Percentiles rank a stretch among this genome's conserved stretches.
Evolutionary conservation across 345 rosid genomes (phyloP).

Genomic region (Aquilaria sinensis): DNA sequence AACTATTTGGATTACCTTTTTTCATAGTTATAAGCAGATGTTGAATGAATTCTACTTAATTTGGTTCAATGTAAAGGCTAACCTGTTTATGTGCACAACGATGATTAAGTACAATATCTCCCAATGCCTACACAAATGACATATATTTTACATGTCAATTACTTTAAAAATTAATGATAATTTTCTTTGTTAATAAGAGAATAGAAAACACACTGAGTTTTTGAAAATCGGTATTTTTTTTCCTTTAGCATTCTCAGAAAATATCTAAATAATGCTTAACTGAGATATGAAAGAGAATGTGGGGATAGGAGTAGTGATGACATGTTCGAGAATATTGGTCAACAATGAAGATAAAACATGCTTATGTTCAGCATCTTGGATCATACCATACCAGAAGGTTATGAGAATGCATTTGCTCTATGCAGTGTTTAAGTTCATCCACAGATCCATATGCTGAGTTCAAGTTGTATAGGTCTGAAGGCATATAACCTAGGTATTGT

Average conservation of each 20-base stretch:
- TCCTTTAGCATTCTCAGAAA: background rate
- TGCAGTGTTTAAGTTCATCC: conserved; percentile 39
- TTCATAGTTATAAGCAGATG: no score
- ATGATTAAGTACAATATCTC: conserved; percentile 51
- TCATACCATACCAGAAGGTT: conserved; percentile 25
- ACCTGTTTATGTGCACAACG: conserved; percentile 53
- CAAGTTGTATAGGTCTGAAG: conserved; percentile 51
- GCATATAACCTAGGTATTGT: conserved; percentile 43
- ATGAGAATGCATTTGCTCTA: conserved; percentile 44
- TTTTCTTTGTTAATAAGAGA: no score
- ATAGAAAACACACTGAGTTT: no score
- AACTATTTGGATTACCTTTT: no score
- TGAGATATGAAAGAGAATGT: background rate
- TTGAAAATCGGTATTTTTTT: no score
- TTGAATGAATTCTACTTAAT: no score
- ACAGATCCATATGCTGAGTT: conserved; percentile 41
- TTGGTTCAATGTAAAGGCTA: background rate
- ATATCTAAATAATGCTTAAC: no score
- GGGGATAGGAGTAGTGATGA: background rate
- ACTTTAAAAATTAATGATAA: no score
- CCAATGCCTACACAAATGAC: conserved; percentile 25
- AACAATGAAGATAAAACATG: no score
- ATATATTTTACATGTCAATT: no score
- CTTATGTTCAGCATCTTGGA: no score
- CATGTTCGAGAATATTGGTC: no score